Evolutionary conservation across 495 filamentous ascomycete genomes (phyloP).

Genomic region (Podospora pseudoanserina): DNA sequence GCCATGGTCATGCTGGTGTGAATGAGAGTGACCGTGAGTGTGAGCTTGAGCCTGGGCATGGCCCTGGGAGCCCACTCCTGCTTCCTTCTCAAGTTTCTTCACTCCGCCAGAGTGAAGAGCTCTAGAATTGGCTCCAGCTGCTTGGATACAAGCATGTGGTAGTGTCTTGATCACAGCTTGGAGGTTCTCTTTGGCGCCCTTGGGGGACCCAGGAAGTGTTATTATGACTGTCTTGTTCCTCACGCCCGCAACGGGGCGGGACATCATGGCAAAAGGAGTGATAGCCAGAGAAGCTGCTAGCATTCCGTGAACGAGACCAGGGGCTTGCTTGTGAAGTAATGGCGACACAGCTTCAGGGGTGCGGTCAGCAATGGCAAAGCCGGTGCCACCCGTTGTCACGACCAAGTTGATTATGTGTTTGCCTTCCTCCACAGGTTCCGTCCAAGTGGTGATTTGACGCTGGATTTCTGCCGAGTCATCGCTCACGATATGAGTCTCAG

Average conservation of each 20-base stretch:
- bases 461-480: slow-evolving; percentile 77
- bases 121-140: slow-evolving; percentile 78
- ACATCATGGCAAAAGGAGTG: slow-evolving; percentile 98
- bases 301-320: slow-evolving; percentile 93
- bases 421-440: slow-evolving; percentile 44
- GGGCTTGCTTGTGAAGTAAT: slow-evolving; percentile 80
- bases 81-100: slow-evolving; percentile 78
- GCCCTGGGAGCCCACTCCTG: slow-evolving; percentile 48
- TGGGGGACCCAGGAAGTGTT: slow-evolving; percentile 91
- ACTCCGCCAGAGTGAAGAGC: slow-evolving; percentile 75
- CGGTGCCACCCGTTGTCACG: slow-evolving; percentile 86
- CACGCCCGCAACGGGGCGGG: slow-evolving; percentile 86
- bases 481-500: slow-evolving; percentile 69
- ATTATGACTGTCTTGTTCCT: slow-evolving; percentile 80
- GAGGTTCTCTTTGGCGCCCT: slow-evolving; percentile 96
- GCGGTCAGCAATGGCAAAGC: slow-evolving; percentile 81
- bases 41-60: slow-evolving; percentile 35
- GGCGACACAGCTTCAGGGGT: slow-evolving; percentile 88
- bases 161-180: slow-evolving; percentile 82
- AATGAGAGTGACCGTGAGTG: slow-evolving; percentile 49
- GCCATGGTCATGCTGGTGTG: slow-evolving; percentile 47
- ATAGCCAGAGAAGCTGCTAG: slow-evolving; percentile 76
- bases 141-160: slow-evolving; percentile 90
- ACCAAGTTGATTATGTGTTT: slow-evolving; percentile 63
- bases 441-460: slow-evolving; percentile 61